phyloP scores from a whole-genome alignment of 176 grass and related monocot genomes.

The Dendrocalamus sinicus region DNA sequence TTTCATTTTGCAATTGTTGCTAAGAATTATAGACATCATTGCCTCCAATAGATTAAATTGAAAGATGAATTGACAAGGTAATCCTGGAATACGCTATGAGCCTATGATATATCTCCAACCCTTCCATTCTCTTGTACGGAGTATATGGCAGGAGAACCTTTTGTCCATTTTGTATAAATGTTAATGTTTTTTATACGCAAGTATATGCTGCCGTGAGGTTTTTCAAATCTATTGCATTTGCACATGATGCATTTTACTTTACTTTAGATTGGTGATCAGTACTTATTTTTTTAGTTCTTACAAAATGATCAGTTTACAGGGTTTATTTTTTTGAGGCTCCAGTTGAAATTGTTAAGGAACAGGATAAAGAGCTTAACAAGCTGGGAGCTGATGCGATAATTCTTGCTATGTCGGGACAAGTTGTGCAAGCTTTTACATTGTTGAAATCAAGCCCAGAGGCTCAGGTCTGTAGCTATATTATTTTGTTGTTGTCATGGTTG shows the following conservation, averaged over 20 bases:
- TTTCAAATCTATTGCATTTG: background rate
- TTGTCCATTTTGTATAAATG: background rate
- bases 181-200: background rate
- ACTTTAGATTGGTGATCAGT: background rate
- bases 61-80: background rate
- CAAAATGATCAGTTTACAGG: constrained; percentile 44
- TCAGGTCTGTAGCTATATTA: constrained; percentile 56
- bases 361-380: constrained; percentile 38
- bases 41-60: background rate
- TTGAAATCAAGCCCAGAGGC: constrained; percentile 71
- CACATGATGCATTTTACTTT: background rate
- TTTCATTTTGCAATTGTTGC: background rate
- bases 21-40: background rate
- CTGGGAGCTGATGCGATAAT: constrained; percentile 47
- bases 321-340: constrained; percentile 50
- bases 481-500: background rate
- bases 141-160: background rate
- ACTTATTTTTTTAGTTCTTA: background rate
- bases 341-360: constrained; percentile 42
- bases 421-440: constrained; percentile 75
- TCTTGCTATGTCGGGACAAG: constrained; percentile 67
- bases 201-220: background rate
- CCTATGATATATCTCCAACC: background rate
- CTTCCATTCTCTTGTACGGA: background rate
- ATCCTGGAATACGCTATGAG: constrained; percentile 3